A percentile compares a stretch with the other conserved stretches of the same genome.
These are phyloP conservation scores for Backusella liffmaniae DNA, from an alignment of 192 early-diverging fungal genomes.

Conservation along the genomic window DNA sequence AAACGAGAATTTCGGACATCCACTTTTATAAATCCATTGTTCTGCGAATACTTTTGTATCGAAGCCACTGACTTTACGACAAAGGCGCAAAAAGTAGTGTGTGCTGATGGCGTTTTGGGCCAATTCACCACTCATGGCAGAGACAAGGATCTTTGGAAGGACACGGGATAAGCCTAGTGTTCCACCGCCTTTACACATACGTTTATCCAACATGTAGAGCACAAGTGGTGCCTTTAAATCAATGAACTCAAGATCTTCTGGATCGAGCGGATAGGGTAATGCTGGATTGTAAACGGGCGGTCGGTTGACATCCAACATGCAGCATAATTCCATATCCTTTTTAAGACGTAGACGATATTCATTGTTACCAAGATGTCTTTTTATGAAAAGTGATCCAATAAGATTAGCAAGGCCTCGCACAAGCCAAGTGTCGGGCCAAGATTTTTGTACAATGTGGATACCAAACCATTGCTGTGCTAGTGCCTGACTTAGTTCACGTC, in stretches of 20 bases:
- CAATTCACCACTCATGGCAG: slow-evolving; percentile 69
- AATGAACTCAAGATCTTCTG: slow-evolving; percentile 73
- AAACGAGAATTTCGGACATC: slow-evolving; percentile 86
- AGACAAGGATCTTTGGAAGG: slow-evolving; percentile 75
- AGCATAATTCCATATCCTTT: slow-evolving; percentile 82
- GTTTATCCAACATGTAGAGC: slow-evolving; percentile 88
- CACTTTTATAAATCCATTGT: slow-evolving; percentile 93
- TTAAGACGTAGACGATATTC: slow-evolving; percentile 81
- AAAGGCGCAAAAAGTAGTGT: slow-evolving; percentile 72
- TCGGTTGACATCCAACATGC: slow-evolving; percentile 83
- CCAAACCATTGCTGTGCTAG: slow-evolving; percentile 96
- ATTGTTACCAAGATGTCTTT: slow-evolving; percentile 82
- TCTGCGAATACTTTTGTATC: slow-evolving; percentile 79
- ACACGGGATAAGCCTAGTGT: slow-evolving; percentile 73
- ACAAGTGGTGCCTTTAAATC: slow-evolving; percentile 85
- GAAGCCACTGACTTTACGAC: slow-evolving; percentile 84
- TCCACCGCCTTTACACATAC: slow-evolving; percentile 75
- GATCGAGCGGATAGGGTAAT: slow-evolving; percentile 48
- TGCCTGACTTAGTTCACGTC: slow-evolving; percentile 64
- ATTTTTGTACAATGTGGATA: slow-evolving; percentile 68
- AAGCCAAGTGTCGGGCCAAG: slow-evolving; percentile 89
- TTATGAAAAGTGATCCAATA: slow-evolving; percentile 71
- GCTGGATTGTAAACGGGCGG: slow-evolving; percentile 76
- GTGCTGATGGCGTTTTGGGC: slow-evolving; percentile 61
- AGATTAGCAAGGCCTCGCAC: slow-evolving; percentile 78